These are phyloP conservation scores for Saturnispora dispora DNA, from an alignment of 805 yeast genomes.

Conservation along the genomic window DNA sequence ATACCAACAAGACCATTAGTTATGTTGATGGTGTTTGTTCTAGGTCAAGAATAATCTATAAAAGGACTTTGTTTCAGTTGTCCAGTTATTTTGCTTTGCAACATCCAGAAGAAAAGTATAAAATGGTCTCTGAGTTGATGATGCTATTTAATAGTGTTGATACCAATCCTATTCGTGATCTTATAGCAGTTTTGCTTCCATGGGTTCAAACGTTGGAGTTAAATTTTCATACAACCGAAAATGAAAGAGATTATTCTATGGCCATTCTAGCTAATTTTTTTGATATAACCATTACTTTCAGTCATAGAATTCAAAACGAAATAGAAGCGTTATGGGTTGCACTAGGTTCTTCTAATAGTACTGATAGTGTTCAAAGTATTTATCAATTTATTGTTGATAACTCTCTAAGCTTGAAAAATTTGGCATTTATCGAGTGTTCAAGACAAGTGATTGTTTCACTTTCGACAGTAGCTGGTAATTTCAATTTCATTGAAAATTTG, in stretches of 20 bases:
- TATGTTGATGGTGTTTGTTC: constrained; percentile 67
- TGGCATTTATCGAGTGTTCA: constrained; percentile 67
- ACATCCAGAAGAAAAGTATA: constrained; percentile 50
- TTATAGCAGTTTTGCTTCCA: constrained; percentile 73
- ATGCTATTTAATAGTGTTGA: constrained; percentile 55
- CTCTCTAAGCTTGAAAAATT: constrained; percentile 60
- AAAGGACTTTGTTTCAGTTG: constrained; percentile 73
- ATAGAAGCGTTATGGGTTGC: constrained; percentile 96
- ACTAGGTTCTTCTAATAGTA: constrained; percentile 64
- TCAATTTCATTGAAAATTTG: constrained; percentile 52
- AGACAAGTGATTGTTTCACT: constrained; percentile 76
- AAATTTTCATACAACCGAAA: constrained; percentile 26
- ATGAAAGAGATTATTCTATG: constrained; percentile 29
- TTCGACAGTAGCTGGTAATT: constrained; percentile 42
- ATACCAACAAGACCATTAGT: constrained; percentile 43
- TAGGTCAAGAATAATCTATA: constrained; percentile 73
- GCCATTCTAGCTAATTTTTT: constrained; percentile 77
- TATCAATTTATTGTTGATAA: constrained; percentile 60
- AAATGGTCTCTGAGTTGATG: constrained; percentile 64
- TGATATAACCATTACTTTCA: constrained; percentile 74
- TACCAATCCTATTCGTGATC: constrained; percentile 59
- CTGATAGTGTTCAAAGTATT: constrained; percentile 56
- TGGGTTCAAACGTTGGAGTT: constrained; percentile 86
- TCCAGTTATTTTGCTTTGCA: constrained; percentile 61
- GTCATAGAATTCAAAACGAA: constrained; percentile 69